Evolutionary conservation across 345 rosid genomes (phyloP).

Genomic region (Arabidopsis thaliana): TAIR10.1 NC_003076.8:23357501-23358000

Average conservation of each 20-base stretch:
- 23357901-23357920: neutral
- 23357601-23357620: constrained; percentile 43
- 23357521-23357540: neutral
- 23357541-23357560: constrained; percentile 20
- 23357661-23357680: constrained; percentile 30
- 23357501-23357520: constrained; percentile 14
- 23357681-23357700: constrained; percentile 26
- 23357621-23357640: constrained; percentile 29
- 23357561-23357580: constrained; percentile 38
- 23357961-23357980: neutral
- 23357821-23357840: neutral
- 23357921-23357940: neutral
- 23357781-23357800: neutral
- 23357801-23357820: neutral
- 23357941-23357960: neutral
- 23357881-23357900: neutral
- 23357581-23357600: constrained; percentile 42
- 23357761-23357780: neutral
- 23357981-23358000: neutral
- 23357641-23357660: constrained; percentile 35
- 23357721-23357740: neutral
- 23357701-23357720: constrained; percentile 5
- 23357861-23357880: neutral
- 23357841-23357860: neutral
- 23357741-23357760: constrained; percentile 10